A percentile compares a stretch with the other conserved stretches of the same genome.
Evolutionary conservation across 192 early-diverging fungal genomes (phyloP).

Genomic region (Linnemannia zychae): DNA sequence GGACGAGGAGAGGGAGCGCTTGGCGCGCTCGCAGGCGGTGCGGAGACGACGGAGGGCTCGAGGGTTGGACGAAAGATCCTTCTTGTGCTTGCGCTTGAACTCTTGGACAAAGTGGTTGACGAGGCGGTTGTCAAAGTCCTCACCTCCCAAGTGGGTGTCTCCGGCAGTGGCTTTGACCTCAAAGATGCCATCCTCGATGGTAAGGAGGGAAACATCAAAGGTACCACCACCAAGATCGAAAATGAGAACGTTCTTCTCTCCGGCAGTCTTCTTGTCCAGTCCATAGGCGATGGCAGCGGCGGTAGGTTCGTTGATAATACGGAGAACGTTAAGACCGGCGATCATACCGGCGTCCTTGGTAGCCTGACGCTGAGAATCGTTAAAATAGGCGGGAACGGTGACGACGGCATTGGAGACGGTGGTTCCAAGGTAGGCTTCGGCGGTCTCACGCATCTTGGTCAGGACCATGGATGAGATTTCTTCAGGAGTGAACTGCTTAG

Average conservation of each 20-base stretch:
- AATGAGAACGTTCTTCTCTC: slow-evolving; percentile 93
- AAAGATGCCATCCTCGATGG: slow-evolving; percentile 97
- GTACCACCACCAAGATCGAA: slow-evolving; percentile 98
- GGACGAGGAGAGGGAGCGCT: slow-evolving; percentile 95
- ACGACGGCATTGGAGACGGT: slow-evolving; percentile 88
- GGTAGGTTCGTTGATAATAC: slow-evolving; percentile 98
- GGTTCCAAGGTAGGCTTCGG: slow-evolving; percentile 88
- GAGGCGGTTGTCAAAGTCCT: slow-evolving; percentile 99
- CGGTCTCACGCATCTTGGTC: slow-evolving; percentile 97
- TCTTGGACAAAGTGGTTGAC: slow-evolving; percentile 94
- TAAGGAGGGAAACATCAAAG: slow-evolving; percentile 96
- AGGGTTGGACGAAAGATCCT: slow-evolving; percentile 89
- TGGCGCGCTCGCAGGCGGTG: slow-evolving; percentile 97
- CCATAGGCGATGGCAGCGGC: slow-evolving; percentile 98
- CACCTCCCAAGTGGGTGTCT: slow-evolving; percentile 99
- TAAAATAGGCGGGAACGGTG: slow-evolving; percentile 97
- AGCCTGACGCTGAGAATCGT: slow-evolving; percentile 98
- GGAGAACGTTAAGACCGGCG: slow-evolving; percentile 92
- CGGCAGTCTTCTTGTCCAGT: slow-evolving; percentile 74
- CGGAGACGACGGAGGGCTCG: slow-evolving; percentile 97
- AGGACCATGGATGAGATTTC: slow-evolving; percentile 98
- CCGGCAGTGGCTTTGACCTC: slow-evolving; percentile 98
- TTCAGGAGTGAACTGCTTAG: slow-evolving; percentile 96
- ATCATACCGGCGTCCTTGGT: slow-evolving; percentile 98
- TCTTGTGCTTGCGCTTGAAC: slow-evolving; percentile 99